Percentiles rank a stretch among this genome's conserved stretches.
phyloP scores from a whole-genome alignment of 2,329 filamentous ascomycete genomes.

The Ophiostoma piceae region DNA sequence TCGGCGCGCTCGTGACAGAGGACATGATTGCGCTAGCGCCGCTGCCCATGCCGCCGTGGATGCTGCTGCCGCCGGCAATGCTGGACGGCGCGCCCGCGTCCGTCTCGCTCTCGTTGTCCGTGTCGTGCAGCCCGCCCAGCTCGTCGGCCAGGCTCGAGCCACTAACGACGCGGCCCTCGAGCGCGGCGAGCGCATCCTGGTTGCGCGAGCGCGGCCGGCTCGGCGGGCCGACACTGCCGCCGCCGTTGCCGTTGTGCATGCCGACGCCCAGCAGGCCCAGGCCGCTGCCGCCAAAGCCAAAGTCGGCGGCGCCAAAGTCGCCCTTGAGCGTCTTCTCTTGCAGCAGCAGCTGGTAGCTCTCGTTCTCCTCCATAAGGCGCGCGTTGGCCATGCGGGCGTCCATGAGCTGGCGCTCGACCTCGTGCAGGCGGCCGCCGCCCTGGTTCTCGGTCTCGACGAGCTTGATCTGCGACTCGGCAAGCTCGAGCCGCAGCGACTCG shows the following conservation, averaged over 20 bases:
- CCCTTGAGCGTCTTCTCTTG: slow-evolving; percentile 94
- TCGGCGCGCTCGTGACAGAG: slow-evolving; percentile 3
- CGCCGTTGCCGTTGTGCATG: slow-evolving; percentile 10
- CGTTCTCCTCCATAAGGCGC: slow-evolving; percentile 94
- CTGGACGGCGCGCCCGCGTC: slow-evolving; percentile 11
- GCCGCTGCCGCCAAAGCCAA: slow-evolving; percentile 57
- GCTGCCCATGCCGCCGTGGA: slow-evolving; percentile 11
- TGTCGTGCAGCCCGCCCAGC: slow-evolving; percentile 80
- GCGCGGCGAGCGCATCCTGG: slow-evolving; percentile 58
- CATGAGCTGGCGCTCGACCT: slow-evolving; percentile 84
- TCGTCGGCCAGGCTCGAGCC: slow-evolving; percentile 72
- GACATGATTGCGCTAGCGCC: slow-evolving; percentile 6
- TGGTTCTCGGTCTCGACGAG: slow-evolving; percentile 90
- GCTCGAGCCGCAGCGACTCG: slow-evolving; percentile 81
- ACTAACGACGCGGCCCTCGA: slow-evolving; percentile 49
- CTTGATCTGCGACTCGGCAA: slow-evolving; percentile 94
- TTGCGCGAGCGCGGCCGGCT: slow-evolving; percentile 44
- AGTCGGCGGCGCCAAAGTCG: slow-evolving; percentile 78
- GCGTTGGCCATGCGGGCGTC: slow-evolving; percentile 95
- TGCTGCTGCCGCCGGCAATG: slow-evolving; percentile 12
- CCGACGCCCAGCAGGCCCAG: slow-evolving; percentile 13
- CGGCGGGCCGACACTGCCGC: slow-evolving; percentile 16
- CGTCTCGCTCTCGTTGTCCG: slow-evolving; percentile 33
- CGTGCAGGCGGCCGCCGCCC: slow-evolving; percentile 78
- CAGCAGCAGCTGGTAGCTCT: slow-evolving; percentile 92